These are phyloP conservation scores for Magnusiomyces tetraspermus DNA, from an alignment of 1,139 yeast species.

Conservation along the genomic window DNA sequence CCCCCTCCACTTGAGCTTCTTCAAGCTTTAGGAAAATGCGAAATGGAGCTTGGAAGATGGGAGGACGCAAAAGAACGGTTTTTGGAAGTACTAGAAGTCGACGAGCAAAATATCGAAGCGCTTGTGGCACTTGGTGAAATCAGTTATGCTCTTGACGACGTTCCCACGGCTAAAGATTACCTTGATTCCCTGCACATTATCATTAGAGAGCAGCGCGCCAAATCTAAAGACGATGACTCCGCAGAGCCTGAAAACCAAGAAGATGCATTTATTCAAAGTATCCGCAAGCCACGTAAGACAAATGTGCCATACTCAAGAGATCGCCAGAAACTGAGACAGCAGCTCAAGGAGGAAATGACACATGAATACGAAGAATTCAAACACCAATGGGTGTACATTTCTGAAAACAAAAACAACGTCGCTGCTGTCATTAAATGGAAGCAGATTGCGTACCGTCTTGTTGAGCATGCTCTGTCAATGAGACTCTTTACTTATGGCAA, in stretches of 20 bases:
- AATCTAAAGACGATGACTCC: conserved; percentile 17
- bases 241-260: conserved; percentile 2
- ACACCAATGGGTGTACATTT: conserved; percentile 32
- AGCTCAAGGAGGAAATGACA: conserved; percentile 49
- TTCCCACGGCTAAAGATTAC: conserved; percentile 49
- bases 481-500: conserved; percentile 41
- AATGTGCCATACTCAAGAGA: conserved; percentile 38
- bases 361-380: conserved; percentile 57
- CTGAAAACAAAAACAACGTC: conserved; percentile 36
- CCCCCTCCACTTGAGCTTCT: conserved; percentile 34
- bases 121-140: conserved; percentile 77
- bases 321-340: conserved; percentile 47
- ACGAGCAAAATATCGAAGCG: conserved; percentile 60
- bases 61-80: conserved; percentile 62
- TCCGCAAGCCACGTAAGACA: neutral
- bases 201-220: conserved; percentile 16
- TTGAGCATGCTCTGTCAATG: conserved; percentile 72
- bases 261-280: conserved; percentile 3
- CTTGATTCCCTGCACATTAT: conserved; percentile 42
- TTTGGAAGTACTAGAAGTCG: conserved; percentile 44
- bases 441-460: conserved; percentile 69
- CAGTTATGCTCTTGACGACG: conserved; percentile 55
- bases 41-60: conserved; percentile 60
- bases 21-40: conserved; percentile 66
- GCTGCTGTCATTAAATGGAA: conserved; percentile 74